phyloP scores from a whole-genome alignment of 176 grass and related monocot genomes.

The Oryza rufipogon region DNA sequence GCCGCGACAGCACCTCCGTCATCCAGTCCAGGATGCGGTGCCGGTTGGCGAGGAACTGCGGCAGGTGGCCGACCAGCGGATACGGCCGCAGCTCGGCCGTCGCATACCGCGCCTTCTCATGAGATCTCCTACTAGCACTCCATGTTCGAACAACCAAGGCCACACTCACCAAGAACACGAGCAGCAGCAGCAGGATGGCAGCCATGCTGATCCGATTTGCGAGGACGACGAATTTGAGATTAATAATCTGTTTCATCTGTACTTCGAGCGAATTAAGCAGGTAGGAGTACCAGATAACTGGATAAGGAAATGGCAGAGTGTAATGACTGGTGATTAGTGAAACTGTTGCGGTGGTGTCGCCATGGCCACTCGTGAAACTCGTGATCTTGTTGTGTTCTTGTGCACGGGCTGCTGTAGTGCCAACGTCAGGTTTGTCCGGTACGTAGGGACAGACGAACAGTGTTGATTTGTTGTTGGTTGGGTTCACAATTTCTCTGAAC shows the following conservation, averaged over 20 bases:
- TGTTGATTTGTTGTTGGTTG: background rate
- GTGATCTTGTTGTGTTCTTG: background rate
- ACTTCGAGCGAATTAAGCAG: background rate
- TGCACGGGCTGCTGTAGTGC: background rate
- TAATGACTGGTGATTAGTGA: slow-evolving; percentile 13
- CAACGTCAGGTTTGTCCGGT: background rate
- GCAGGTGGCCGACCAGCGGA: slow-evolving; percentile 68
- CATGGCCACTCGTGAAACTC: background rate
- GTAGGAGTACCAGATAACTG: background rate
- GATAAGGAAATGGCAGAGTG: slow-evolving; percentile 27
- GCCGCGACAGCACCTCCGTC: slow-evolving; percentile 35
- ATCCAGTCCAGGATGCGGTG: slow-evolving; percentile 63
- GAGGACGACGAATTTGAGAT: background rate
- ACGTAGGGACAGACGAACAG: background rate
- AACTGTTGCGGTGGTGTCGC: background rate
- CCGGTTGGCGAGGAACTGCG: slow-evolving; percentile 63
- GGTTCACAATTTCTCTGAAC: background rate
- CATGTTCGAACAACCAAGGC: slow-evolving; percentile 23
- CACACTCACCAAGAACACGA: slow-evolving; percentile 19
- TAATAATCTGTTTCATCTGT: background rate
- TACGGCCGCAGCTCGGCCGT: slow-evolving; percentile 41
- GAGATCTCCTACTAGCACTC: background rate
- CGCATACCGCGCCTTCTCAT: slow-evolving; percentile 13
- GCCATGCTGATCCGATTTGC: slow-evolving; percentile 11
- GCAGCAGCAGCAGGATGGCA: slow-evolving; percentile 14